A percentile compares a stretch with the other conserved stretches of the same genome.
Conservation (phyloP, 306 rosid genomes). For the Urtica urens region DNA sequence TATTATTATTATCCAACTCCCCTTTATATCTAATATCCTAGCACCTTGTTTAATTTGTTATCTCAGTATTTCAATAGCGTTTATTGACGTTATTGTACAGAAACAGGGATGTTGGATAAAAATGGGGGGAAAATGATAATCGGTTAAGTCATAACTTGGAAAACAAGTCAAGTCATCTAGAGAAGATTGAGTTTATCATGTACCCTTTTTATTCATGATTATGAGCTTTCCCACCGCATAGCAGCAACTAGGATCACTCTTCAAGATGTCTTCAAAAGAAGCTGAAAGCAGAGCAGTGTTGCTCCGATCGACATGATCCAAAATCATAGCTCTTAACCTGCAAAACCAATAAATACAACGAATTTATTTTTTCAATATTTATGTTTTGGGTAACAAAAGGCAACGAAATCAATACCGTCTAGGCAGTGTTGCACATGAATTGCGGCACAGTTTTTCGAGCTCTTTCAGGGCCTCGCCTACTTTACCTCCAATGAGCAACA, state of each 20-base stretch:
- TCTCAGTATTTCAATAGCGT: too few relatives aligned
- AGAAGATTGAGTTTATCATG: not conserved
- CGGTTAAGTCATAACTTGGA: too few relatives aligned
- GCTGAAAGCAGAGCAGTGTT: constrained; percentile 26
- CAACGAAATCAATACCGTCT: constrained; percentile 36
- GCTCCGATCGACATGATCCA: constrained; percentile 40
- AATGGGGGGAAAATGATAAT: too few relatives aligned
- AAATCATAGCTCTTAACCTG: constrained; percentile 54
- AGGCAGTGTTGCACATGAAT: constrained; percentile 34
- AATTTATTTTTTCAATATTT: not conserved
- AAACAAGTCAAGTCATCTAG: not conserved
- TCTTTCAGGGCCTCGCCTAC: constrained; percentile 43
- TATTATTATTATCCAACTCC: too few relatives aligned
- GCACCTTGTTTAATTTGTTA: too few relatives aligned
- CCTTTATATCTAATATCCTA: too few relatives aligned
- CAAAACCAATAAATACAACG: constrained; percentile 7
- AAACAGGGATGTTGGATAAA: too few relatives aligned
- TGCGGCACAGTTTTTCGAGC: constrained; percentile 38
- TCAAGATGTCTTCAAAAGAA: constrained; percentile 48
- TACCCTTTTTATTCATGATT: constrained; percentile 60
- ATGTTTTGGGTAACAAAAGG: constrained; percentile 1
- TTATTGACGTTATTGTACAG: too few relatives aligned
- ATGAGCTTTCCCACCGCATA: constrained; percentile 63
- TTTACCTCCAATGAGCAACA: constrained; percentile 64
- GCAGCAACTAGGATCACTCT: constrained; percentile 63